Conservation (phyloP, 148 eudicot species). For the Euryodendron excelsum region DNA sequence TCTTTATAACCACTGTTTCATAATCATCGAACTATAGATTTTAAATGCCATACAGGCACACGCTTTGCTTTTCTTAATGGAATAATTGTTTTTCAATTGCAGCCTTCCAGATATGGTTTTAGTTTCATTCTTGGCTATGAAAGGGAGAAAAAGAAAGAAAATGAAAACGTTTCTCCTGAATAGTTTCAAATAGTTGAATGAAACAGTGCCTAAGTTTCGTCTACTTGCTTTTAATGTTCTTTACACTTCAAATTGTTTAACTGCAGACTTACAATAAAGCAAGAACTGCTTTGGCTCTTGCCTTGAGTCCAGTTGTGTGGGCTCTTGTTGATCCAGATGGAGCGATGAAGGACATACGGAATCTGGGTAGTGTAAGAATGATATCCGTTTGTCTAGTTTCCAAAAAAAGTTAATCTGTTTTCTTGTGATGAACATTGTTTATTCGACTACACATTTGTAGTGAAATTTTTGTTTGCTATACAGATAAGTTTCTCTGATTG, state of each 20-base stretch:
- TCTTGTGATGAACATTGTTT: neutral
- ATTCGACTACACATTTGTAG: constrained; percentile 3
- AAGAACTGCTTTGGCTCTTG: constrained; percentile 97
- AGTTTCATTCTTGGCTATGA: neutral
- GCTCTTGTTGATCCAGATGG: constrained; percentile 99
- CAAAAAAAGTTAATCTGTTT: too few relatives aligned
- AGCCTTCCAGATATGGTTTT: too few relatives aligned
- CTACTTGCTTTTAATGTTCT: neutral
- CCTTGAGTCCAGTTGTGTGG: constrained; percentile 92
- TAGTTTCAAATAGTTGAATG: neutral
- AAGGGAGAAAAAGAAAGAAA: neutral
- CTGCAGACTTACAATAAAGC: constrained; percentile 94
- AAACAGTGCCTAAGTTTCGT: neutral
- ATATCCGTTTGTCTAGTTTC: neutral
- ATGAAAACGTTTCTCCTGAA: neutral
- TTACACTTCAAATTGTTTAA: constrained; percentile 11
- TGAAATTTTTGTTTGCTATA: constrained; percentile 8
- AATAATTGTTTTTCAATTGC: too few relatives aligned
- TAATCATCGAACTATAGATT: too few relatives aligned
- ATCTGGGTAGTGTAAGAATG: constrained; percentile 73
- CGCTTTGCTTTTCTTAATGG: too few relatives aligned
- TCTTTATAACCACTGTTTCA: too few relatives aligned
- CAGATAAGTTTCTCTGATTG: constrained; percentile 98
- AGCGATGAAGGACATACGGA: constrained; percentile 79
- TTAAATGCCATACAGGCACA: too few relatives aligned